phyloP scores from a whole-genome alignment of 2,329 filamentous ascomycete species.

The Westerdykella sp. region DNA sequence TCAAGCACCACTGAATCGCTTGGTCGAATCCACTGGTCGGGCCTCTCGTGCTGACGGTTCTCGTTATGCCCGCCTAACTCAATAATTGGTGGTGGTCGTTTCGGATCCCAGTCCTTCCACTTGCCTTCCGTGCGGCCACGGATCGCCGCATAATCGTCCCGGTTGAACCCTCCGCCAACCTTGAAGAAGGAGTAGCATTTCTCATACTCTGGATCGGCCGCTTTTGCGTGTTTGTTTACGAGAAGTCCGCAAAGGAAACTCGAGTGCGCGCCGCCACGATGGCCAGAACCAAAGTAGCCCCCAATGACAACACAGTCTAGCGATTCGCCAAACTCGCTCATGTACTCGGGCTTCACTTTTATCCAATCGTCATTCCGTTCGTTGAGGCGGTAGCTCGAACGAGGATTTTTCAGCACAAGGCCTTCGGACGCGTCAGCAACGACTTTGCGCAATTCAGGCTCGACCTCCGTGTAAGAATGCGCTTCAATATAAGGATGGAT shows the following conservation, averaged over 20 bases:
- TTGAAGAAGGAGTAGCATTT: constrained; percentile 95
- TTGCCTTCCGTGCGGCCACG: constrained; percentile 81
- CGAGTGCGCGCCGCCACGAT: constrained; percentile 72
- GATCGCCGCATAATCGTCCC: constrained; percentile 77
- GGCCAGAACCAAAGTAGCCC: constrained; percentile 86
- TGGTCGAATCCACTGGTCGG: constrained; percentile 90
- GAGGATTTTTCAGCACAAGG: constrained; percentile 86
- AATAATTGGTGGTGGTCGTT: constrained; percentile 71
- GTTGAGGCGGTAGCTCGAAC: constrained; percentile 78
- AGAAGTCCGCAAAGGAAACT: constrained; percentile 87
- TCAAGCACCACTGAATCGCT: constrained; percentile 80
- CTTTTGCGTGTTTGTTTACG: constrained; percentile 62
- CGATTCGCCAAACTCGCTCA: constrained; percentile 90
- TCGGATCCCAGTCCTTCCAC: constrained; percentile 79
- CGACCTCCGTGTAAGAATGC: constrained; percentile 64
- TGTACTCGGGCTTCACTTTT: constrained; percentile 98
- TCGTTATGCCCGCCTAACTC: constrained; percentile 66
- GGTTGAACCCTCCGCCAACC: constrained; percentile 88
- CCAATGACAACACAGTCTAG: constrained; percentile 86
- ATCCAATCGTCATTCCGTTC: constrained; percentile 94
- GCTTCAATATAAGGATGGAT: constrained; percentile 68
- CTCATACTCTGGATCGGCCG: constrained; percentile 52
- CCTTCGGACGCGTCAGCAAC: constrained; percentile 85
- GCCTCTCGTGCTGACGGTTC: constrained; percentile 66
- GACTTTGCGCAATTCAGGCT: constrained; percentile 71